Evolutionary conservation across 2,329 filamentous ascomycete genomes (phyloP).

Genomic region (Metarhizium guizhouense): DNA sequence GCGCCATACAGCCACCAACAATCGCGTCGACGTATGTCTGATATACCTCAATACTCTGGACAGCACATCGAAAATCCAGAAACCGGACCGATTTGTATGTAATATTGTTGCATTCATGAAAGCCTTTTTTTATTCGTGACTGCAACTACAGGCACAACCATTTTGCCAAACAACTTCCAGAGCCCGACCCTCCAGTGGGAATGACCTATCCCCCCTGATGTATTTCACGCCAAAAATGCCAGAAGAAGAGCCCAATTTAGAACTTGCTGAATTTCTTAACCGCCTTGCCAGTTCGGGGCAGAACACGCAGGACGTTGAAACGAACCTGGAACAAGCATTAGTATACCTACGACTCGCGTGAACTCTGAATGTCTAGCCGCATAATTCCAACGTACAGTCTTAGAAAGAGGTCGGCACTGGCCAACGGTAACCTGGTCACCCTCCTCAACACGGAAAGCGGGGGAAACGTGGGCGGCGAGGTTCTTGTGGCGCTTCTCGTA

Average conservation of each 20-base stretch:
- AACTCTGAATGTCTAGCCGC: background rate
- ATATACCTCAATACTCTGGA: background rate
- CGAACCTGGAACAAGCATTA: conserved; percentile 56
- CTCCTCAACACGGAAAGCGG: conserved; percentile 99
- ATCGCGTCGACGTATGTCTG: background rate
- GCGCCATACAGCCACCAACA: background rate
- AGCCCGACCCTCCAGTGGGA: conserved; percentile 31
- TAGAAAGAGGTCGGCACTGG: conserved; percentile 98
- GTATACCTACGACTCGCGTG: background rate
- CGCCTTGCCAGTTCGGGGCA: conserved; percentile 92
- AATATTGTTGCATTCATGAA: conserved; percentile 28
- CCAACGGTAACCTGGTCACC: conserved; percentile 99
- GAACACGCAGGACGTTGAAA: conserved; percentile 99
- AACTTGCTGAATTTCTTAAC: conserved; percentile 99
- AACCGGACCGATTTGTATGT: background rate
- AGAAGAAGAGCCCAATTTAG: conserved; percentile 53
- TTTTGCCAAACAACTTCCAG: conserved; percentile 31
- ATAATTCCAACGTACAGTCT: conserved; percentile 72
- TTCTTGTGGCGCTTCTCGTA: conserved; percentile 99
- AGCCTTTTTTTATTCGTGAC: conserved; percentile 30
- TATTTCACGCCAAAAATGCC: conserved; percentile 50
- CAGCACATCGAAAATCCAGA: background rate
- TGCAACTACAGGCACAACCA: conserved; percentile 37
- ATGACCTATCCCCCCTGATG: conserved; percentile 27
- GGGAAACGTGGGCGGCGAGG: conserved; percentile 96